These are phyloP conservation scores for Wickerhamomyces sp. DNA, from an alignment of 1,139 yeast genomes.

Conservation along the genomic window DNA sequence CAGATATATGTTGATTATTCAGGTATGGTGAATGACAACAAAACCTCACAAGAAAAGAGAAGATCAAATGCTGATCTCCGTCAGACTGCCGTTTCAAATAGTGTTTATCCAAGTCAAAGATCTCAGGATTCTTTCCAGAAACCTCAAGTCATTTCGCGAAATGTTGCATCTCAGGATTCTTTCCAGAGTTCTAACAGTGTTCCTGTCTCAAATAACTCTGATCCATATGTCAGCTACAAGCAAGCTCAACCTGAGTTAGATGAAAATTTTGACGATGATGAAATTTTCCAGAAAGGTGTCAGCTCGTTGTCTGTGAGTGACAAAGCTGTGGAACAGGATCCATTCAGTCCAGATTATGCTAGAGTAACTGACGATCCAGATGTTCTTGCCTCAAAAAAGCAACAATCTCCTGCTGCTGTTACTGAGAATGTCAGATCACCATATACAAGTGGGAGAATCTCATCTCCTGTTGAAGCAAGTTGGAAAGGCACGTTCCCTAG, in stretches of 20 bases:
- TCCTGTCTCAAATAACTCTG: constrained; percentile 4
- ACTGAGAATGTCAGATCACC: constrained; percentile 15
- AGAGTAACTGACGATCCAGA: constrained; percentile 8
- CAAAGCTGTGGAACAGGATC: constrained; percentile 7
- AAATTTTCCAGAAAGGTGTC: constrained; percentile 20
- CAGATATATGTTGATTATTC: constrained; percentile 25
- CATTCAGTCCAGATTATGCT: constrained; percentile 22
- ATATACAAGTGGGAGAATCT: constrained; percentile 22
- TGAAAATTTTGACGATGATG: constrained; percentile 24
- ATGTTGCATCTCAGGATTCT: constrained; percentile 3
- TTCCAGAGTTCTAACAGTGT: neutral
- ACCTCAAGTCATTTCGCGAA: neutral
- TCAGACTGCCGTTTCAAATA: neutral
- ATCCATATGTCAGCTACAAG: constrained; percentile 8
- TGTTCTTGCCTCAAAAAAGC: constrained; percentile 11
- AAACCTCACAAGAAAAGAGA: neutral
- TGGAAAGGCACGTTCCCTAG: constrained; percentile 7
- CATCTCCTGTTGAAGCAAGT: constrained; percentile 9
- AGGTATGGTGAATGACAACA: constrained; percentile 15
- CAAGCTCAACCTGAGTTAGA: constrained; percentile 12
- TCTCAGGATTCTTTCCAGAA: constrained; percentile 4
- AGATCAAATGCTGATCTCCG: constrained; percentile 1
- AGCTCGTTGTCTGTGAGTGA: constrained; percentile 16
- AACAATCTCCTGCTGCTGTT: constrained; percentile 13
- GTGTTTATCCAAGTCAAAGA: neutral